Percentiles rank a stretch among this genome's conserved stretches.
These are phyloP conservation scores for Sicyos baderoa DNA, from an alignment of 306 rosid species.

Conservation along the genomic window DNA sequence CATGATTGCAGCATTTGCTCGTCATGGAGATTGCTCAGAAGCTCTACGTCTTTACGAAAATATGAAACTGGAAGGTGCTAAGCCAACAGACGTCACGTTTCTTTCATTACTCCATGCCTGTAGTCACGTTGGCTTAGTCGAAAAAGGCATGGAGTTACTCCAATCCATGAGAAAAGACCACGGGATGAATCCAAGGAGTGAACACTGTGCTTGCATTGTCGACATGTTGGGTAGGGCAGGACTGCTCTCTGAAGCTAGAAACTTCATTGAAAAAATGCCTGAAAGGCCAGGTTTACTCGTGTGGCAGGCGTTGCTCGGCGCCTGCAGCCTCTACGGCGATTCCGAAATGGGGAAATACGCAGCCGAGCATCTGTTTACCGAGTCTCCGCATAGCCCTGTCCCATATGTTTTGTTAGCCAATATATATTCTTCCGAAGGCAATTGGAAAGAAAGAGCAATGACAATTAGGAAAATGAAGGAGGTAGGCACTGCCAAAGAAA, in stretches of 20 bases:
- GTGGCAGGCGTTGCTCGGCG: constrained; percentile 95
- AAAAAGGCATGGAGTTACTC: constrained; percentile 67
- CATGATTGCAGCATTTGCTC: constrained; percentile 75
- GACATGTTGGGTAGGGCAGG: constrained; percentile 93
- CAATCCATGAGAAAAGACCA: constrained; percentile 63
- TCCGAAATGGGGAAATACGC: constrained; percentile 67
- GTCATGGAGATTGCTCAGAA: constrained; percentile 62
- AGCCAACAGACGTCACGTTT: constrained; percentile 66
- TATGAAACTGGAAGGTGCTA: constrained; percentile 47
- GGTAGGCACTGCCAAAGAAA: constrained; percentile 60
- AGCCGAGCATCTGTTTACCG: constrained; percentile 47
- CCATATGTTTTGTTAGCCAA: constrained; percentile 74
- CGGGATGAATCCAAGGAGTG: constrained; percentile 50
- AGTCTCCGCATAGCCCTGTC: constrained; percentile 50
- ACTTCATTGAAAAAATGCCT: constrained; percentile 42
- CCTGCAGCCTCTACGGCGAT: constrained; percentile 65
- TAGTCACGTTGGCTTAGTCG: constrained; percentile 71
- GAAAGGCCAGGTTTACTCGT: constrained; percentile 47
- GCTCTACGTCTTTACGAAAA: constrained; percentile 56
- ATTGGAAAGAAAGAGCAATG: constrained; percentile 79
- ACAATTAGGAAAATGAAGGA: constrained; percentile 72
- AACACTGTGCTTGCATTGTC: constrained; percentile 72
- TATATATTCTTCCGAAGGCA: constrained; percentile 72
- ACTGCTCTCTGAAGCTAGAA: constrained; percentile 58
- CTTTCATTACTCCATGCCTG: constrained; percentile 85